A percentile compares a stretch with the other conserved stretches of the same genome.
Evolutionary conservation across 1,284 basidiomycete species (phyloP).

Genomic region (Moniliella sp.): DNA sequence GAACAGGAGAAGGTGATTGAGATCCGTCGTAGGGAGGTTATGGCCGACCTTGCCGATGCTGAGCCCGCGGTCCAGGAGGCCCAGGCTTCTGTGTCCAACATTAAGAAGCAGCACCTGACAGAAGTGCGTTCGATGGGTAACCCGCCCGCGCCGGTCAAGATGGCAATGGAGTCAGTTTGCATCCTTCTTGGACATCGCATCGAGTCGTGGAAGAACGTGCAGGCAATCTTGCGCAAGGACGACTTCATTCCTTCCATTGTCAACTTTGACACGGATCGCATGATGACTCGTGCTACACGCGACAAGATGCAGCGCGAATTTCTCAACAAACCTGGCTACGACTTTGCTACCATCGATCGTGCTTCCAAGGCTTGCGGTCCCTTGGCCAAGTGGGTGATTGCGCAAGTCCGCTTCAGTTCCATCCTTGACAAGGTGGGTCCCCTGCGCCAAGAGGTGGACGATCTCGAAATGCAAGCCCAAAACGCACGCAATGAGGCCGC

Average conservation of each 20-base stretch:
- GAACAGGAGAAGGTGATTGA: conserved; percentile 75
- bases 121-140: conserved; percentile 98
- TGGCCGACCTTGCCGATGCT: conserved; percentile 85
- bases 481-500: conserved; percentile 75
- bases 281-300: conserved; percentile 71
- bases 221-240: conserved; percentile 82
- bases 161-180: conserved; percentile 97
- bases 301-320: conserved; percentile 85
- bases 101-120: conserved; percentile 85
- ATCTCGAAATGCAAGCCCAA: conserved; percentile 71
- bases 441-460: conserved; percentile 78
- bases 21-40: conserved; percentile 65
- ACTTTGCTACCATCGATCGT: conserved; percentile 81
- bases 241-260: conserved; percentile 94
- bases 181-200: conserved; percentile 90
- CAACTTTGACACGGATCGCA: conserved; percentile 75
- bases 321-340: conserved; percentile 70
- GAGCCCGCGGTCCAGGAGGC: conserved; percentile 92
- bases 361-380: conserved; percentile 94
- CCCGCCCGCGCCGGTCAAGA: conserved; percentile 86
- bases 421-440: conserved; percentile 95
- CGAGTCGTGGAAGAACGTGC: conserved; percentile 87
- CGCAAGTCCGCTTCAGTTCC: conserved; percentile 88
- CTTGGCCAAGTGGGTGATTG: conserved; percentile 94
- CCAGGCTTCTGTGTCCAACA: conserved; percentile 80